Percentiles rank a stretch among this genome's conserved stretches.
Conservation (phyloP, 495 filamentous ascomycete genomes). For the Neurospora sp. region DNA sequence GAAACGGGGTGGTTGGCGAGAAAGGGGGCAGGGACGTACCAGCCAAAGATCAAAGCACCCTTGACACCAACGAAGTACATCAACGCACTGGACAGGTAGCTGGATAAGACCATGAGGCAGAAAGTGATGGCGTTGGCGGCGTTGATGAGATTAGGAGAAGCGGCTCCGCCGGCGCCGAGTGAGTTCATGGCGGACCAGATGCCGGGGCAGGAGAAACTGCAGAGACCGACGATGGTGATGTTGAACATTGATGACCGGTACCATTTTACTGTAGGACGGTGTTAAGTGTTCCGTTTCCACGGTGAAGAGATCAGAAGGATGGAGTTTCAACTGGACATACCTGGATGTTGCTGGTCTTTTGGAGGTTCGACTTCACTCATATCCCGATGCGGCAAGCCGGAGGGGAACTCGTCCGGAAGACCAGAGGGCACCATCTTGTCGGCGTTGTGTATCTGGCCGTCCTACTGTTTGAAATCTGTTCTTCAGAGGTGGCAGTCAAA, state of each 20-base stretch:
- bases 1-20: not conserved
- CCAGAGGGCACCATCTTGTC: not conserved
- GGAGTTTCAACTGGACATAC: not conserved
- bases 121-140: conserved; percentile 60
- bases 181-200: conserved; percentile 65
- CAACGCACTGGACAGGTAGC: conserved; percentile 43
- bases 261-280: conserved; percentile 44
- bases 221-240: conserved; percentile 51
- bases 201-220: conserved; percentile 53
- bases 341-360: conserved; percentile 15
- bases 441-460: not conserved
- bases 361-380: conserved; percentile 7
- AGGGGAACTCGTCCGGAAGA: not conserved
- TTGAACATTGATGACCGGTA: conserved; percentile 55
- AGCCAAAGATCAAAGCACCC: conserved; percentile 53
- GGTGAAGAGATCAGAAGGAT: not conserved
- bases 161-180: conserved; percentile 53
- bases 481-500: not conserved
- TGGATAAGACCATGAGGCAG: conserved; percentile 54
- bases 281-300: not conserved
- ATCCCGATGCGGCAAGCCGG: not conserved
- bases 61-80: conserved; percentile 54
- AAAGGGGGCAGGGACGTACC: conserved; percentile 14
- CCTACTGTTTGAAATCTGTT: not conserved
- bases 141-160: conserved; percentile 55